A percentile compares a stretch with the other conserved stretches of the same genome.
These are phyloP conservation scores for Xylariaceae sp. DNA, from an alignment of 2,329 filamentous ascomycete genomes.

Conservation along the genomic window DNA sequence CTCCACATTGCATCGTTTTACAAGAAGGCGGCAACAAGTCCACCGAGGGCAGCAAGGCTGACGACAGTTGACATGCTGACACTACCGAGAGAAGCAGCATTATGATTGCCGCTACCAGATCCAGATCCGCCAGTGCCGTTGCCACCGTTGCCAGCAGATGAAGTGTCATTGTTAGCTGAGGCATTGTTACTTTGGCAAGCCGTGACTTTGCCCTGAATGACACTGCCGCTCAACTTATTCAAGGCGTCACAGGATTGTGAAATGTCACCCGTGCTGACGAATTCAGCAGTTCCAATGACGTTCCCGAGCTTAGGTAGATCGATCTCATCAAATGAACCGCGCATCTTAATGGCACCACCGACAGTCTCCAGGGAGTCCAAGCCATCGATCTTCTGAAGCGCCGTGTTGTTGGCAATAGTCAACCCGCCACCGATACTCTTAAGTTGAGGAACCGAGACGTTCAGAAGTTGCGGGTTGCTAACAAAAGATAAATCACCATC, in stretches of 20 bases:
- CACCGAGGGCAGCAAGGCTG: conserved; percentile 32
- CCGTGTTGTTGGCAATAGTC: conserved; percentile 86
- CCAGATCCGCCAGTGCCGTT: conserved; percentile 37
- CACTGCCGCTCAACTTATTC: conserved; percentile 50
- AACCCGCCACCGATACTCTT: conserved; percentile 77
- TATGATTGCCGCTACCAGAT: conserved; percentile 38
- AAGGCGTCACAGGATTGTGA: conserved; percentile 59
- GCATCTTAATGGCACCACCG: conserved; percentile 81
- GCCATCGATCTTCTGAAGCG: conserved; percentile 66
- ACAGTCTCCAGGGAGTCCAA: conserved; percentile 74
- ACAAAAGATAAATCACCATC: conserved; percentile 66
- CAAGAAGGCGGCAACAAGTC: conserved; percentile 51
- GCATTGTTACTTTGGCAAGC: conserved; percentile 58
- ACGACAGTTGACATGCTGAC: conserved; percentile 56
- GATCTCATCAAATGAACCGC: conserved; percentile 80
- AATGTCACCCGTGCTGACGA: conserved; percentile 70
- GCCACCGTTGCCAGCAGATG: conserved; percentile 8
- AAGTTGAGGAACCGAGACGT: conserved; percentile 77
- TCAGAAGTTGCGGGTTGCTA: conserved; percentile 67
- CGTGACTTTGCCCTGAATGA: conserved; percentile 55
- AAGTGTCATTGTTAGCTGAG: conserved; percentile 57
- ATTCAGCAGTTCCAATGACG: conserved; percentile 74
- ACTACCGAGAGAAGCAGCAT: conserved; percentile 52
- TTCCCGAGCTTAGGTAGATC: conserved; percentile 69
- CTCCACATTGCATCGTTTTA: conserved; percentile 44